These are phyloP conservation scores for Voacanga thouarsii DNA, from an alignment of 257 asterid genomes.

Conservation along the genomic window DNA sequence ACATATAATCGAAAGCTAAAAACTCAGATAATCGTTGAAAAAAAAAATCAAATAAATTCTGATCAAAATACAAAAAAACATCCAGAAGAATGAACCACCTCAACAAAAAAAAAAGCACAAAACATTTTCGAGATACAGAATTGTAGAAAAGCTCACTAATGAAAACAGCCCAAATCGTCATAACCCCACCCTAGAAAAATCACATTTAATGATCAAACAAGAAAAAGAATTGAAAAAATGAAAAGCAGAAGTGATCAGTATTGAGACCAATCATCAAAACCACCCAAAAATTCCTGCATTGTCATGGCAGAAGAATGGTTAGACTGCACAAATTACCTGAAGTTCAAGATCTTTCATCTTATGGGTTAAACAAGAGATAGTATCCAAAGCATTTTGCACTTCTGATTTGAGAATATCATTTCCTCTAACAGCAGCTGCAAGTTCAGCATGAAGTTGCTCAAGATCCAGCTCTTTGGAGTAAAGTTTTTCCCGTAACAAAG, in stretches of 20 bases:
- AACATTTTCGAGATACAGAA: neutral
- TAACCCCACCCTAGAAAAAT: neutral
- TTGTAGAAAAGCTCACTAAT: neutral
- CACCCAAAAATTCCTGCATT: neutral
- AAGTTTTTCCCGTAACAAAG: conserved; percentile 78
- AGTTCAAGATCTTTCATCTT: conserved; percentile 81
- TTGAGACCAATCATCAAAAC: neutral
- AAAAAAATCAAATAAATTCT: neutral
- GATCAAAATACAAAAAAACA: neutral
- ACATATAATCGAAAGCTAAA: neutral
- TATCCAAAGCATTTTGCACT: conserved; percentile 75
- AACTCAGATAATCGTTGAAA: neutral
- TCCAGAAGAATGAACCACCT: neutral
- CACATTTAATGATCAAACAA: neutral
- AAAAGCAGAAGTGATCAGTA: neutral
- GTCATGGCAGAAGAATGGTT: neutral
- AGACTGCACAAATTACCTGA: conserved; percentile 48
- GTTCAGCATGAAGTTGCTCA: conserved; percentile 92
- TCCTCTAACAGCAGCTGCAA: conserved; percentile 82
- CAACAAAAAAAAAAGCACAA: neutral
- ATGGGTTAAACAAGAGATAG: conserved; percentile 71
- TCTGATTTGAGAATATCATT: conserved; percentile 80
- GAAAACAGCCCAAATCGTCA: neutral
- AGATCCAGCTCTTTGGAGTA: conserved; percentile 69
- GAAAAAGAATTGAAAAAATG: neutral